Base-by-base conservation (phyloP, 2,329 filamentous ascomycete species). In the Coniochaeta sp. region DNA sequence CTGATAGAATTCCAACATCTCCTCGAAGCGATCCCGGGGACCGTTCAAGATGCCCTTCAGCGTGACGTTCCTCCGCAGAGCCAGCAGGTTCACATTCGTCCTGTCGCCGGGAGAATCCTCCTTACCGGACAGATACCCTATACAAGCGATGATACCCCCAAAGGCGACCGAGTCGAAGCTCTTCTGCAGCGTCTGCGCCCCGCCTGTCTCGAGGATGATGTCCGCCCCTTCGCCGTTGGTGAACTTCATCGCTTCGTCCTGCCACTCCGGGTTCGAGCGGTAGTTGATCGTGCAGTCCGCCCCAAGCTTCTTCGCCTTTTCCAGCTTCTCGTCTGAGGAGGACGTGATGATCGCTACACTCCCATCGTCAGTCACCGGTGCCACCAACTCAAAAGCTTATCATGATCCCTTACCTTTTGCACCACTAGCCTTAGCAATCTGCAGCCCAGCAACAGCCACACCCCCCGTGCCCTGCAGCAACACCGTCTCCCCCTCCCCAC, bases 21-120 rank as follows among this genome's bases (percentile, higher is more conserved):
- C 78, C 63, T 78, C 74, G 52, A 81, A 74, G 38, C 71, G 64
- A 47, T 75, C 71, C 51, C 65, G 61, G 9, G 83, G 81, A 0
- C 83, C 84, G 62, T 86, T 85, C 26, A 86, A 59, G 6, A 86
- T 76, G 0, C 84, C 73, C 59, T 73, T 73, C 49, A 77, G 62
- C 28, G 74, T 76, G 13, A 73, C 71, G 54, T 75, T 76, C 53
- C 70, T 62, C 51, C 69, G 56, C 55, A 75, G 55, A n/a, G 73
- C 74, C 51, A 77, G 67, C 26, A 86, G 66, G 58, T 86, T 86
- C 13, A 83, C 76, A 56, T 85, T 83, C 7, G 77, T 68, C 42
- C 78, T 63, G 62, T 82, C 78, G 0, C 71, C 56, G 2, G 24
- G 76, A 4, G 68, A 64, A 57, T 85, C 82, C 53, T 79, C 69